Conservation (phyloP, 2,329 filamentous ascomycete species). For the Neofusicoccum umdonicola region DNA sequence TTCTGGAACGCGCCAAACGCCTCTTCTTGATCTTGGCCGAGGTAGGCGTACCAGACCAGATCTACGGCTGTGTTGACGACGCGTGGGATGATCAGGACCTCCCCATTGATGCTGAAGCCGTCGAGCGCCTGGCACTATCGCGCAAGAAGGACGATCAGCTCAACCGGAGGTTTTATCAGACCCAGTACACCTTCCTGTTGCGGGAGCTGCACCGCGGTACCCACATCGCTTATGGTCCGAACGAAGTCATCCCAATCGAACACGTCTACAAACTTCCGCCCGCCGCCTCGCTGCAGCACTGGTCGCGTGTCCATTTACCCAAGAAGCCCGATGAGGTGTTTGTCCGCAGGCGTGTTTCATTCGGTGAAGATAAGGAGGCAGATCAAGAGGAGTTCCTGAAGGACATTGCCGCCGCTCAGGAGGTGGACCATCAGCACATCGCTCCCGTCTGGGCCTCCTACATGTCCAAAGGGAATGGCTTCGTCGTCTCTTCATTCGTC, state of each 20-base stretch:
- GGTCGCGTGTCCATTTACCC: slow-evolving; percentile 63
- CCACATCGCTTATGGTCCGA: slow-evolving; percentile 63
- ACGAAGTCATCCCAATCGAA: slow-evolving; percentile 69
- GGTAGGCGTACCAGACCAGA: slow-evolving; percentile 67
- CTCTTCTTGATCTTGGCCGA: slow-evolving; percentile 71
- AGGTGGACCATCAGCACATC: slow-evolving; percentile 65
- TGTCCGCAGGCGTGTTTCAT: slow-evolving; percentile 56
- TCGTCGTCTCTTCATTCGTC: slow-evolving; percentile 65
- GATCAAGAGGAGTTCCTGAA: slow-evolving; percentile 54
- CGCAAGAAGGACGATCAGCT: slow-evolving; percentile 59
- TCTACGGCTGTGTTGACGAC: slow-evolving; percentile 72
- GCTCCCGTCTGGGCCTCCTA: slow-evolving; percentile 72
- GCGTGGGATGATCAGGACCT: slow-evolving; percentile 76
- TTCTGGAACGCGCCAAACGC: slow-evolving; percentile 64
- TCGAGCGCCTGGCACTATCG: slow-evolving; percentile 62
- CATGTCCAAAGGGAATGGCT: slow-evolving; percentile 61
- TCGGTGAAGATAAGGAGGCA: slow-evolving; percentile 42
- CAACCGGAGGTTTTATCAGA: slow-evolving; percentile 67
- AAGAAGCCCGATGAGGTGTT: slow-evolving; percentile 58
- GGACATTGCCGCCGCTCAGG: slow-evolving; percentile 59
- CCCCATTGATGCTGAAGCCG: slow-evolving; percentile 64
- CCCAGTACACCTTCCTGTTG: slow-evolving; percentile 70
- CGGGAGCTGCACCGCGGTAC: slow-evolving; percentile 60
- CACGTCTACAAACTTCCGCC: slow-evolving; percentile 59
- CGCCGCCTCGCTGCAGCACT: slow-evolving; percentile 46